Evolutionary conservation across 495 filamentous ascomycete genomes (phyloP).

Genomic region (Parathielavia appendiculata): DNA sequence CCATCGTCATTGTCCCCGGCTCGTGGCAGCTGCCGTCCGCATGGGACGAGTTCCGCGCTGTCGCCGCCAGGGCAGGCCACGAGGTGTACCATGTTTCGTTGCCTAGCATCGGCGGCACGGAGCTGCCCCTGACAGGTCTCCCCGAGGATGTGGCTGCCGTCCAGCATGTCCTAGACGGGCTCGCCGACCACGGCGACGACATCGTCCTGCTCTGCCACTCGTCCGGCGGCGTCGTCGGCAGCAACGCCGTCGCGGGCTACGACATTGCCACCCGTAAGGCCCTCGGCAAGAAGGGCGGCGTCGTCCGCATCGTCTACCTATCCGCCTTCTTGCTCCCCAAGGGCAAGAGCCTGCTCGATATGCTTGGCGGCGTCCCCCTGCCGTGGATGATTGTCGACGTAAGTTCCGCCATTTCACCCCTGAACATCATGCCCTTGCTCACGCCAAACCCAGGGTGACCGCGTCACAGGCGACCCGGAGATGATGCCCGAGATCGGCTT

Average conservation of each 20-base stretch:
- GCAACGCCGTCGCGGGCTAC: slow-evolving; percentile 10
- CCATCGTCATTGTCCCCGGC: slow-evolving; percentile 11
- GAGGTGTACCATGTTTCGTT: background rate
- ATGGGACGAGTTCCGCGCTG: slow-evolving; percentile 12
- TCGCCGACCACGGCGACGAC: slow-evolving; percentile 8
- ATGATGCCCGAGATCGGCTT: slow-evolving; percentile 13
- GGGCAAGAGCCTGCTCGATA: slow-evolving; percentile 1
- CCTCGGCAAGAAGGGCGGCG: slow-evolving; percentile 9
- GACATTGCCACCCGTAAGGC: background rate
- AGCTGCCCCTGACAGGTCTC: slow-evolving; percentile 8
- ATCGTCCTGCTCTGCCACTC: slow-evolving; percentile 12
- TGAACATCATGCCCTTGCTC: background rate
- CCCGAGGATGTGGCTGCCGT: slow-evolving; percentile 9
- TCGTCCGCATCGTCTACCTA: slow-evolving; percentile 6
- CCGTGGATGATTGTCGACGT: slow-evolving; percentile 11
- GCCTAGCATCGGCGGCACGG: slow-evolving; percentile 7
- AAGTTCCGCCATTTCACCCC: background rate
- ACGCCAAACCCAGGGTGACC: background rate
- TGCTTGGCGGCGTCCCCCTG: slow-evolving; percentile 4
- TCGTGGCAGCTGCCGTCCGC: slow-evolving; percentile 1
- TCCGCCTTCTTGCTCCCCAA: slow-evolving; percentile 10
- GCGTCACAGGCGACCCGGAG: slow-evolving; percentile 6
- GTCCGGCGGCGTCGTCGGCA: slow-evolving; percentile 8
- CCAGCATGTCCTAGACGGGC: background rate
- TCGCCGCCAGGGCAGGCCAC: slow-evolving; percentile 1